Evolutionary conservation across 2,329 filamentous ascomycete species (phyloP), one percentile per base, ranked within the genome.

Genomic region (Helminthosporium solani): DNA sequence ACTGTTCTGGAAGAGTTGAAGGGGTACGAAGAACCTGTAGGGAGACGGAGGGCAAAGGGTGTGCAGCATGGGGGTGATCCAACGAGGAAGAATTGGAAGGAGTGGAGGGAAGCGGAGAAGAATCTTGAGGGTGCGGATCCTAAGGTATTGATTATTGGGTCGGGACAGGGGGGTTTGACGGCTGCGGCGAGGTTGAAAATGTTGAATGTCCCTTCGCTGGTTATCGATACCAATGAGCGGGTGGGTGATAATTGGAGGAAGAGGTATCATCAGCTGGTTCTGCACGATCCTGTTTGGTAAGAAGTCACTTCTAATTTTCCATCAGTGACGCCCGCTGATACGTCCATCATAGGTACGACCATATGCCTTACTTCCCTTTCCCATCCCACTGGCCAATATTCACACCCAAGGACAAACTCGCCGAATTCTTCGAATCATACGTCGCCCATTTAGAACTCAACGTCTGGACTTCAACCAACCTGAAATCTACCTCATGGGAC

Each of bases 191-290:
- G 75, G 2, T 56, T 76, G 12, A 65, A 73, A 50, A 72, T 75
- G 31, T 58, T 78, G 8, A 68, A 70, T 2, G 49, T 76, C 3
- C 64, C 65, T 1, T 69, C 73, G 21, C 57, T 78, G 7, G 63
- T 77, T n/a, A 63, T 78, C 34, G 75, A 78, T 36, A 64, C 66
- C 19, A 72, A 73, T 25, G 57, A 60, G 18, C 54, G 64, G 0
- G 64, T 77, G 3, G 75, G 76, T 2, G 71, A 76, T 42, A 74
- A 72, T 35, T 78, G 75, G 75, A 62, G 63, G 1, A 65, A 70
- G 38, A 64, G 75, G 38, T 78, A 78, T 49, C 70, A 74, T 31
- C 73, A 73, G 16, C 63, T 73, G 7, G 70, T 71, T 11, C 66
- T 68, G 21, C 70, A 73, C 49, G 70, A 72, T 7, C 66, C 65